Conservation (phyloP, 1,139 yeast species). For the Diutina catenulata region DNA sequence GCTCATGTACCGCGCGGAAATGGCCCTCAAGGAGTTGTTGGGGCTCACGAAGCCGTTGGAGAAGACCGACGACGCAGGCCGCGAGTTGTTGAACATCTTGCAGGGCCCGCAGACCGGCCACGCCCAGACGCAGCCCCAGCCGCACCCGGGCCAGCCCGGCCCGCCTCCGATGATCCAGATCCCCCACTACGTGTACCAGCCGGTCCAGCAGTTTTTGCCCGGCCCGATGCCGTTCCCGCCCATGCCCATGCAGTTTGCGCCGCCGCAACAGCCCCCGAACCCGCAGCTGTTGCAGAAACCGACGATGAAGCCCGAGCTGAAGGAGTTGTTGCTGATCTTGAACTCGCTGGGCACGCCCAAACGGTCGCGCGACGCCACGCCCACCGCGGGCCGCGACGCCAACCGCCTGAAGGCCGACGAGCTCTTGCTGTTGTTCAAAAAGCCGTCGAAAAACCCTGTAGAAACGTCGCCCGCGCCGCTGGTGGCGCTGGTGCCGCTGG, state of each 20-base stretch:
- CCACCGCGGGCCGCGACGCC: conserved; percentile 6
- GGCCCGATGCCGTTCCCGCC: conserved; percentile 6
- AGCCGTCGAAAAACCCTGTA: not conserved
- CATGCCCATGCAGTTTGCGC: not conserved
- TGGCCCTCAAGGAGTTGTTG: conserved; percentile 48
- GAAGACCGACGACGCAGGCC: conserved; percentile 49
- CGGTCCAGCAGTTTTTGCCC: conserved; percentile 15
- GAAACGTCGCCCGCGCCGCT: not conserved
- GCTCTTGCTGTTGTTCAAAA: not conserved
- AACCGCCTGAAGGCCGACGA: conserved; percentile 11
- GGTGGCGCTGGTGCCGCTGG: conserved; percentile 1
- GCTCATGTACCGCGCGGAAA: conserved; percentile 45
- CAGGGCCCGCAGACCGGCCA: conserved; percentile 30
- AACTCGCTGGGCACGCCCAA: conserved; percentile 17
- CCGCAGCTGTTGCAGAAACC: conserved; percentile 22
- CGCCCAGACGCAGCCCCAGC: conserved; percentile 17
- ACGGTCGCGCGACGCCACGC: conserved; percentile 10
- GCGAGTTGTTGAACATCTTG: conserved; percentile 57
- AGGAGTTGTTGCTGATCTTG: conserved; percentile 40
- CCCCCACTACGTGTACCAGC: conserved; percentile 8
- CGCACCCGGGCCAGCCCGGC: conserved; percentile 8
- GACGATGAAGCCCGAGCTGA: conserved; percentile 30
- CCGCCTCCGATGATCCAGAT: conserved; percentile 7
- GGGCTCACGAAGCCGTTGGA: conserved; percentile 33
- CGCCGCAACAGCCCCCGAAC: conserved; percentile 20